Base-by-base conservation (phyloP, 1,284 basidiomycete species). In the Melampsora americana region DNA sequence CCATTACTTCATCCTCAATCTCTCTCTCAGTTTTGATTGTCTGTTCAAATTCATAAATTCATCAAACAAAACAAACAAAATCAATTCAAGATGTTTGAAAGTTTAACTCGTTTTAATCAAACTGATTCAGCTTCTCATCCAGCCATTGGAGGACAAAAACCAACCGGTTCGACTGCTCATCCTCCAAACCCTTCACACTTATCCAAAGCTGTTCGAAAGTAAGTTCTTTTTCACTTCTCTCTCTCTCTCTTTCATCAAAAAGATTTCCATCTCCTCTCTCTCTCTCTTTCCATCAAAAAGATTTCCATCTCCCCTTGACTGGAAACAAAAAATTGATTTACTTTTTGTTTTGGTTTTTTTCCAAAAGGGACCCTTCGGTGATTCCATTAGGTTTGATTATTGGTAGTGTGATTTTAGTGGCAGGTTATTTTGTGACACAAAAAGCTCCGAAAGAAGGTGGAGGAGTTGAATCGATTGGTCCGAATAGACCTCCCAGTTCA, bases 391-490 rank as follows among this genome's bases (percentile, higher is more conserved):
- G 35, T 3, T 66, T 73, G 18, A 73, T 73, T 50, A 60, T 73
- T 9, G 71, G 62, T 6, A 62, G 71, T 3, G 71, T 73, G 32
- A 44, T 73, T 26, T 73, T 46, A 64, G 71, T 61, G 0, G 71
- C 71, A 14, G 64, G 62, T 0, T 73, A 73, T 39, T 73, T 73
- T 28, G 62, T 62, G 1, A 59, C 53, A 23, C 64, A 66, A n/a
- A 73, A 73, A 53, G 64, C 71, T 4, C 71, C 71, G 23, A 73
- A 73, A 26, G 62, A 73, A 59, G 71, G 71, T 16, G 71, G 71
- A 9, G 71, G 71, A 2, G 64, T 59, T 0, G 71, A 73, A 65
- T 72, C 69, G 20, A 39, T 50, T 28, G 69, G 69, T 14, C 44
- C 69, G 2, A 28, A 56, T 28, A 56, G 26, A 28, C 53, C 53